Evolutionary conservation across 1,284 basidiomycete genomes (phyloP).

Genomic region (Ceratobasidium sp.): DNA sequence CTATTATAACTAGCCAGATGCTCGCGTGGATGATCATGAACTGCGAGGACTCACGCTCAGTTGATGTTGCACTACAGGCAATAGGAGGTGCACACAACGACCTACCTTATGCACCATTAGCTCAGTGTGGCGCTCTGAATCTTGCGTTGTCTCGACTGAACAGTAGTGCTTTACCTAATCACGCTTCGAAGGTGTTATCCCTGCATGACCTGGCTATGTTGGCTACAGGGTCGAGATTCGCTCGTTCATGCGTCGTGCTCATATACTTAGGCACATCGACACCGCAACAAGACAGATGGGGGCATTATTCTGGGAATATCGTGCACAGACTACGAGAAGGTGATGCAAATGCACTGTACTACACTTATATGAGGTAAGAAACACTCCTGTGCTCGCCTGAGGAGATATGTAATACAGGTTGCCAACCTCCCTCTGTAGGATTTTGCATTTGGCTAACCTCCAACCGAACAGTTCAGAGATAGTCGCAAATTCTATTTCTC

Average conservation of each 20-base stretch:
- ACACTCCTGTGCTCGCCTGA: too few species aligned
- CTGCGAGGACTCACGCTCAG: constrained; percentile 11
- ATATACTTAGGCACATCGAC: not conserved
- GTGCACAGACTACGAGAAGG: too few species aligned
- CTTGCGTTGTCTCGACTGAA: not conserved
- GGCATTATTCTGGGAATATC: not conserved
- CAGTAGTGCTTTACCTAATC: not conserved
- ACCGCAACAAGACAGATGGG: not conserved
- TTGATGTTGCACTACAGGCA: not conserved
- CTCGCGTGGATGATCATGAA: not conserved
- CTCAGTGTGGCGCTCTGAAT: not conserved
- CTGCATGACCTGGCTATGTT: not conserved
- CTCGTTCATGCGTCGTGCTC: not conserved
- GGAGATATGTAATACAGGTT: too few species aligned
- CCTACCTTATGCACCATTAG: not conserved
- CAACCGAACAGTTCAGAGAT: too few species aligned
- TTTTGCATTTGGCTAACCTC: too few species aligned
- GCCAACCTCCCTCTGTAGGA: too few species aligned
- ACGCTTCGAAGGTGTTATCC: not conserved
- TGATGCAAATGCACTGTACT: too few species aligned
- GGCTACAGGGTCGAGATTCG: not conserved
- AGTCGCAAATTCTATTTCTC: too few species aligned
- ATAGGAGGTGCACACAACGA: not conserved
- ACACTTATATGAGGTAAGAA: too few species aligned
- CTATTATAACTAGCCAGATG: not conserved